These are phyloP conservation scores for Colletotrichum costaricense DNA, from an alignment of 2,329 filamentous ascomycete species.

Conservation along the genomic window DNA sequence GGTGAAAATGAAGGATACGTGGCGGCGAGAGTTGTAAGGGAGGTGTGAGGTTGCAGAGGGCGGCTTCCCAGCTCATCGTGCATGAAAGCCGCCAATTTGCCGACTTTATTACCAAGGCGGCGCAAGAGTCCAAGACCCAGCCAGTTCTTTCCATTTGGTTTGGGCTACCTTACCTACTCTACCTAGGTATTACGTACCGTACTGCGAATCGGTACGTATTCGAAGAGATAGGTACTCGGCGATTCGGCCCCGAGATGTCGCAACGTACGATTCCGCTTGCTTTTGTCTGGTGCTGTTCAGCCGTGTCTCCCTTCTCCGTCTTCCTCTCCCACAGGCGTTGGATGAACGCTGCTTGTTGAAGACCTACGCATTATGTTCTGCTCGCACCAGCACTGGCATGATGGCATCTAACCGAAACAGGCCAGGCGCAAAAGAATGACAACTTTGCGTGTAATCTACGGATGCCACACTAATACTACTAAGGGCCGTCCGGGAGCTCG, in stretches of 20 bases:
- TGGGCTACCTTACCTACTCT: too few relatives aligned
- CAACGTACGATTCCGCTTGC: conserved; percentile 7
- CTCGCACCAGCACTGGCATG: background rate
- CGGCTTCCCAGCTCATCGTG: background rate
- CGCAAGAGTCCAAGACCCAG: background rate
- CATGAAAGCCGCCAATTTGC: conserved; percentile 16
- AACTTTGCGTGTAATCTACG: background rate
- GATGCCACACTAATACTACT: background rate
- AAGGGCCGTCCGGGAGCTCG: background rate
- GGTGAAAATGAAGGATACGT: background rate
- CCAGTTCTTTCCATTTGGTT: background rate
- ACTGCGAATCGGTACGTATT: too few relatives aligned
- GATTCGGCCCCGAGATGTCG: background rate
- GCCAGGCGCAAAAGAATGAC: background rate
- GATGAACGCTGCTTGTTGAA: too few relatives aligned
- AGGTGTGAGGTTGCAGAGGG: background rate
- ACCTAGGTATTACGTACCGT: too few relatives aligned
- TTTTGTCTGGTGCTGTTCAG: background rate
- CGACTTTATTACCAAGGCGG: background rate
- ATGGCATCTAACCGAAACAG: background rate
- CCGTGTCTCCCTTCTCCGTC: background rate
- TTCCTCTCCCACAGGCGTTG: background rate
- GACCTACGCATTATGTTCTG: background rate
- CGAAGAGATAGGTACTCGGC: background rate
- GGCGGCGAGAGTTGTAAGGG: background rate